Percentiles rank a stretch among this genome's conserved stretches.
phyloP scores from a whole-genome alignment of 1,284 basidiomycete genomes.

The Sanghuangporus baumii region DNA sequence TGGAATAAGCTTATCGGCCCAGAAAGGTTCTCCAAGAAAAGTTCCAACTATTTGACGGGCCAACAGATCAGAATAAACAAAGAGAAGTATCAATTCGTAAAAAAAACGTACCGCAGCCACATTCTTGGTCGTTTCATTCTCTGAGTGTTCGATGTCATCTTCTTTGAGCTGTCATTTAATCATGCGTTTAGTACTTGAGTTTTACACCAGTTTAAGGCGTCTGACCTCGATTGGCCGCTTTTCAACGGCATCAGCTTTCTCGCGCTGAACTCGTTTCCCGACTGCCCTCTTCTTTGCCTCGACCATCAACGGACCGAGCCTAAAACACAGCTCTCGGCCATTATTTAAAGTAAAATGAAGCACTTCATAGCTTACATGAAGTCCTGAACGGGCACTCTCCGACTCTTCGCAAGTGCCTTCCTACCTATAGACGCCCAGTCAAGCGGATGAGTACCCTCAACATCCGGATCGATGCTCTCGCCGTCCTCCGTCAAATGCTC shows the following conservation, averaged over 20 bases:
- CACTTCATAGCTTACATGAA: slow-evolving; percentile 61
- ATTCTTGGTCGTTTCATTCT: slow-evolving; percentile 81
- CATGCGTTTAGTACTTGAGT: background rate
- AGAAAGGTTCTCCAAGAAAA: slow-evolving; percentile 41
- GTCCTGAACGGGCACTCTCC: slow-evolving; percentile 65
- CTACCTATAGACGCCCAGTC: slow-evolving; percentile 74
- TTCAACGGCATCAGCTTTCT: slow-evolving; percentile 66
- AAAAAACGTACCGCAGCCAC: slow-evolving; percentile 48
- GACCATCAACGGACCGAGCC: slow-evolving; percentile 73
- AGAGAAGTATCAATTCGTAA: background rate
- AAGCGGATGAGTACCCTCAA: slow-evolving; percentile 36
- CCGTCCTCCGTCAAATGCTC: slow-evolving; percentile 42
- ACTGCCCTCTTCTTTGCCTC: slow-evolving; percentile 66
- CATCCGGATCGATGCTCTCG: slow-evolving; percentile 38
- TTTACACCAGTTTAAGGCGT: background rate
- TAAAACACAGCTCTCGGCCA: slow-evolving; percentile 25
- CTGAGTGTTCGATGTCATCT: slow-evolving; percentile 69
- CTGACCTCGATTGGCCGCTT: slow-evolving; percentile 59
- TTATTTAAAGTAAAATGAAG: background rate
- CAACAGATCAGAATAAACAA: background rate
- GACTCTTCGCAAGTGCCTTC: slow-evolving; percentile 67
- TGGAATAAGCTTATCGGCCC: slow-evolving; percentile 69
- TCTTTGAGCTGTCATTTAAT: slow-evolving; percentile 42
- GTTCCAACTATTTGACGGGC: slow-evolving; percentile 40
- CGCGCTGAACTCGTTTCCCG: slow-evolving; percentile 59